Evolutionary conservation across 306 rosid genomes (phyloP), one percentile per base, ranked within the genome.

Genomic region (Casuarina glauca): DNA sequence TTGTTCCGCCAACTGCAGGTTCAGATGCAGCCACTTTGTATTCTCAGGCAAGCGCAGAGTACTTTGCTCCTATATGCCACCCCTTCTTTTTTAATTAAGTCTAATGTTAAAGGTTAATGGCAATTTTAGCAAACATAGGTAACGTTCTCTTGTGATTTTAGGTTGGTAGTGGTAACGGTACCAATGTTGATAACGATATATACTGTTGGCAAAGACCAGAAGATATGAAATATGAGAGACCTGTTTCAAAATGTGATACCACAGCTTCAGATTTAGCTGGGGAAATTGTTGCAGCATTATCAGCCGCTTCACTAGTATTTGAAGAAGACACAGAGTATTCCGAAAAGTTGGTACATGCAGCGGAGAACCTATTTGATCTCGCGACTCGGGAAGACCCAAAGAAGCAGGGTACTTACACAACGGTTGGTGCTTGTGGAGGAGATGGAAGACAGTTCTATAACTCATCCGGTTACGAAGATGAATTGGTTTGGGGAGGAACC

Each of bases 151-250:
- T 55, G 35, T 46, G 49, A 68, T 82, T 75, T 84, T 81, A 91
- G 98, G 93, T 93, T 79, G 94, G 98, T 76, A 87, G 85, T 81
- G 82, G 78, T 41, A 86, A 85, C 58, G 76, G 77, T 42, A 76
- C 78, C 19, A 42, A 67, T 4, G 79, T 68, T 19, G 66, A 44
- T 36, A 85, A 86, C 78, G 98, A 93, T 41, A 46, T 82, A 57
- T 87, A 68, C 61, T 90, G 98, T 79, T 87, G 97, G 97, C 80
- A 89, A 86, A 78, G 97, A 76, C 96, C 98, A 2, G 96, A 93
- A 82, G 91, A 90, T 82, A 89, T 90, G 90, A 69, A 60, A 16
- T 89, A 90, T 70, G 43, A 4, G 9, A 90, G 97, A 80, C 87
- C 77, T 0, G 93, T 91, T 76, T 93, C 96, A 50, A 36, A 38